These are phyloP conservation scores for Pseudocercospora vitis DNA, from an alignment of 2,329 filamentous ascomycete species.

Conservation along the genomic window DNA sequence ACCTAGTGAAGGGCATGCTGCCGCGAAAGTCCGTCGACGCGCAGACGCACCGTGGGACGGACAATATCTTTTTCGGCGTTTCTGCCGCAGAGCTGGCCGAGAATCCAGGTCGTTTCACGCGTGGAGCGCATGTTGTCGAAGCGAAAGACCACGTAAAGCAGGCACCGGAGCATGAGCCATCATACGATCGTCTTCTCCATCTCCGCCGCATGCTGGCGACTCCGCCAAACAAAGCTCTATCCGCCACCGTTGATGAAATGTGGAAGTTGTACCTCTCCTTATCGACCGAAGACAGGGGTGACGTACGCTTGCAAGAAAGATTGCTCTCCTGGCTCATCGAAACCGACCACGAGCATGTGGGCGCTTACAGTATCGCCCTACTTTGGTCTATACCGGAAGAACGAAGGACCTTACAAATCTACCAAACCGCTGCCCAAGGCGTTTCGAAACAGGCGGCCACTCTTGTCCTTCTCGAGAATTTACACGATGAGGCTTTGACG, in stretches of 20 bases:
- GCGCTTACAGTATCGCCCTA: conserved; percentile 27
- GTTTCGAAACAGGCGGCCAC: conserved; percentile 23
- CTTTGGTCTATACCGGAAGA: conserved; percentile 30
- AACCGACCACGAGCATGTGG: conserved; percentile 20
- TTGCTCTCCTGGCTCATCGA: conserved; percentile 32
- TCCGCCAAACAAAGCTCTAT: background rate
- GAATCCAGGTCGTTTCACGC: no score
- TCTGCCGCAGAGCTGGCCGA: background rate
- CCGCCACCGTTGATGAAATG: no score
- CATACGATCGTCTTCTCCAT: background rate
- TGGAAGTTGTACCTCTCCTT: conserved; percentile 42
- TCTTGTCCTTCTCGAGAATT: conserved; percentile 9
- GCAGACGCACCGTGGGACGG: no score
- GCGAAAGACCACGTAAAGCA: no score
- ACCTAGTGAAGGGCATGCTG: no score
- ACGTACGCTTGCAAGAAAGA: conserved; percentile 28
- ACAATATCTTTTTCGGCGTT: background rate
- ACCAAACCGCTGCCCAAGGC: conserved; percentile 24
- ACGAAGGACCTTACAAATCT: conserved; percentile 25
- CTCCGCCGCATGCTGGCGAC: conserved; percentile 14
- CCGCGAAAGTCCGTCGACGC: no score
- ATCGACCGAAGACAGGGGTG: conserved; percentile 23
- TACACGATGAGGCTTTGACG: conserved; percentile 33
- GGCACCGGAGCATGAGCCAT: no score
- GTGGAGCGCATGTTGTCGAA: no score